Evolutionary conservation across 75 land plant species (phyloP).

Genomic region (Pseudotsuga menziesii): DNA sequence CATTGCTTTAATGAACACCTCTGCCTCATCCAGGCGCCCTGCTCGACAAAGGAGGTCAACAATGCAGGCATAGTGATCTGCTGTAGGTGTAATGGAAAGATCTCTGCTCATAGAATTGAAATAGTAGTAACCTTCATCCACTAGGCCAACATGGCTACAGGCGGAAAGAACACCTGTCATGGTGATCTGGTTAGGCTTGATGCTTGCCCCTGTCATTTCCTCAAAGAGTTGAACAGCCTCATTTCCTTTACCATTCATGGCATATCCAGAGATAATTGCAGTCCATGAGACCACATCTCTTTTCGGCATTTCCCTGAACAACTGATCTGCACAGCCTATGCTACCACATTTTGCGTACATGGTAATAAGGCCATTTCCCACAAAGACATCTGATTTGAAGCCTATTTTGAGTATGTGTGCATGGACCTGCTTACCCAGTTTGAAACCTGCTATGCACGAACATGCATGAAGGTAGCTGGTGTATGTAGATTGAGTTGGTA

Average conservation of each 20-base stretch:
- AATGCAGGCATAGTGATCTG: conserved; percentile 49
- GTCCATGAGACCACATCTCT: conserved; percentile 53
- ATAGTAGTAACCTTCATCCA: conserved; percentile 32
- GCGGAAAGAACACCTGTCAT: conserved; percentile 36
- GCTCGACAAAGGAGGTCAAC: conserved; percentile 54
- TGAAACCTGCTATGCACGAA: conserved; percentile 2
- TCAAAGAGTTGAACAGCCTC: conserved; percentile 30
- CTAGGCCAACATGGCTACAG: conserved; percentile 44
- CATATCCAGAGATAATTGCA: conserved; percentile 51
- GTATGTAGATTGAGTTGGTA: not conserved
- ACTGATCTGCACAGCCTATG: conserved; percentile 18
- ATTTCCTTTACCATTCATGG: conserved; percentile 28
- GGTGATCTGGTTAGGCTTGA: conserved; percentile 44
- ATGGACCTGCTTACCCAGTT: conserved; percentile 16
- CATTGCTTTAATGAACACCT: conserved; percentile 27
- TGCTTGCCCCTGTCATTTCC: conserved; percentile 27
- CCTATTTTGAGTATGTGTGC: conserved; percentile 21
- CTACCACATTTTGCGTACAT: conserved; percentile 50
- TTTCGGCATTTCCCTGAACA: conserved; percentile 44
- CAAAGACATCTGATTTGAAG: conserved; percentile 23
- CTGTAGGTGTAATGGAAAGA: conserved; percentile 26
- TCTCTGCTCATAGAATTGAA: conserved; percentile 38
- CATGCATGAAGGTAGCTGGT: conserved; percentile 17
- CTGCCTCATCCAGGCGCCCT: conserved; percentile 40
- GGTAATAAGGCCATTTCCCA: conserved; percentile 45